phyloP scores from a whole-genome alignment of 2,329 filamentous ascomycete genomes.

The Diplodia mutila region DNA sequence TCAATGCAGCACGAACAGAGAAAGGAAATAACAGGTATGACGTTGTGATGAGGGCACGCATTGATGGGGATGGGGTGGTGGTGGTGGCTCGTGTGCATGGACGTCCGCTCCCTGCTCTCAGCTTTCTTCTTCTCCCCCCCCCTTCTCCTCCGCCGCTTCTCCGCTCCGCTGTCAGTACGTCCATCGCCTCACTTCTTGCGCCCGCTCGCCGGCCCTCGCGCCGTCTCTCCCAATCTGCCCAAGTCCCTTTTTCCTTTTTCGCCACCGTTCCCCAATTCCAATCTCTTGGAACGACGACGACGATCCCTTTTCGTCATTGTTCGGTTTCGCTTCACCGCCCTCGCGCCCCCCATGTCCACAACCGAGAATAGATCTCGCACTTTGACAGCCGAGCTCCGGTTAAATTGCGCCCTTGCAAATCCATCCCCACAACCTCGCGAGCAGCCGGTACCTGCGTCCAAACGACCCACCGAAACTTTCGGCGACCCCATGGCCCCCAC shows the following conservation, averaged over 20 bases:
- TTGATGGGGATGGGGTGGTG: neutral
- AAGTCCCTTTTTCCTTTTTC: neutral
- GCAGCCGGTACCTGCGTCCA: neutral
- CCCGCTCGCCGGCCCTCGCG: neutral
- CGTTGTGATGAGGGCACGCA: neutral
- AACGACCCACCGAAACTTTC: neutral
- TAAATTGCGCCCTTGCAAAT: neutral
- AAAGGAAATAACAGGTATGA: neutral
- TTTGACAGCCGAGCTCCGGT: neutral
- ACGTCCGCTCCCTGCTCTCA: neutral
- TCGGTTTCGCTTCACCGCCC: neutral
- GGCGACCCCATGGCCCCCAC: neutral
- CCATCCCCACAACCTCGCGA: neutral
- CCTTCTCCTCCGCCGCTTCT: neutral
- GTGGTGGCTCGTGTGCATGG: neutral
- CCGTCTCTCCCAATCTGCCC: neutral
- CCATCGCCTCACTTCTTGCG: neutral
- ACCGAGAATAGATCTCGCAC: neutral
- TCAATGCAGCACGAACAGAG: too few relatives aligned
- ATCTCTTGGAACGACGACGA: too few relatives aligned
- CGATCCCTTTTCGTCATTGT: neutral
- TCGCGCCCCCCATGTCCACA: neutral
- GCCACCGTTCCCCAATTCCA: neutral
- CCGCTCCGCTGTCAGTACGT: neutral
- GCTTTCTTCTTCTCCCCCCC: neutral